Evolutionary conservation across 2,329 filamentous ascomycete species (phyloP), one percentile per base, ranked within the genome.

Genomic region (Ceratocystis ficicola): DNA sequence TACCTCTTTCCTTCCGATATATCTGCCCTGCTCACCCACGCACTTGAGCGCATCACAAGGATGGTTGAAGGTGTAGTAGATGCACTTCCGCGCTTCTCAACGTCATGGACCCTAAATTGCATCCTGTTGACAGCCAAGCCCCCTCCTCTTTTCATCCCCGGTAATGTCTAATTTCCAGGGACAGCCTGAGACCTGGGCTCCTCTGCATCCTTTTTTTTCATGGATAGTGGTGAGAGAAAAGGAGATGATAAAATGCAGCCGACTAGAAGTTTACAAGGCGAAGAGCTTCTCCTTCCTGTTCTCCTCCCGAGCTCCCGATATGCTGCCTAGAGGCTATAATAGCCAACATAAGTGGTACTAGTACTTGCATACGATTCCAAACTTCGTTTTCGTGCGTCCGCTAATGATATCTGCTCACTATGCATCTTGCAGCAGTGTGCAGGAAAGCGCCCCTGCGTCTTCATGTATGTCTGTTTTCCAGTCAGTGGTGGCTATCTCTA

Each of bases 401-500:
- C 48, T 25, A 52, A 28, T 52, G 36, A 28, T 25, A 25, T 52
- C 15, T 36, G 12, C 25, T 36, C 12, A 36, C 36, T 36, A 59
- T 59, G 55, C 30, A 36, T 59, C 55, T 59, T 30, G 17, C 55
- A 59, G 55, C 55, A 59, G 55, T 59, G 55, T 36, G 25, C 55
- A 59, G 17, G 17, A 25, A 36, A 36, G 55, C 28, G 28, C n/a
- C 55, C 55, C 55, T 59, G 55, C 55, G 55, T 22, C 15, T 15
- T 10, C 36, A 12, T 41, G 36, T 17, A 59, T 5, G 52, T 59
- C 55, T 41, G 28, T 36, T 17, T 30, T 59, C 6, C 30, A 30
- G 22, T 57, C 6, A 30, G 20, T 17, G 22, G 22, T 59, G 52
- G 15, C 52, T 28, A 57, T 28, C 6, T 22, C 50, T 8, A 55